Conservation (phyloP, 768 basidiomycete species). For the Lentinula sp. region DNA sequence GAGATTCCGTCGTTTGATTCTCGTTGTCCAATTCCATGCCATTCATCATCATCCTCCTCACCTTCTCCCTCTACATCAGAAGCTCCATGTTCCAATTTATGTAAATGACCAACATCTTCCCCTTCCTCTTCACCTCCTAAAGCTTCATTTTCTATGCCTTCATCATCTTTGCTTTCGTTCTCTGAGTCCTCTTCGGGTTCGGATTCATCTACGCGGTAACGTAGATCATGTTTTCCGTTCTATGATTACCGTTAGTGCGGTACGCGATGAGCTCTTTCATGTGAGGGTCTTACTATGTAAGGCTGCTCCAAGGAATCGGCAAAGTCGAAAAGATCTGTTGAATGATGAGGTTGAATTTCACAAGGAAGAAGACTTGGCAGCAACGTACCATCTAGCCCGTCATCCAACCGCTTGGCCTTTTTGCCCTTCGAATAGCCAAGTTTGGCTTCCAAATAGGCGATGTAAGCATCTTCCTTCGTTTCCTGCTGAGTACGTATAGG, state of each 20-base stretch:
- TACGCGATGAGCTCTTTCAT: background rate
- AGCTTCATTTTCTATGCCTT: constrained; percentile 13
- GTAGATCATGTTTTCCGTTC: background rate
- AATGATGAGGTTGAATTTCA: background rate
- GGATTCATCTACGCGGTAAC: background rate
- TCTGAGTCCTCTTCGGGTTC: background rate
- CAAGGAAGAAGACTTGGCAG: background rate
- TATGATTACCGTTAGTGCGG: background rate
- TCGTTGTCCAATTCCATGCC: constrained; percentile 26
- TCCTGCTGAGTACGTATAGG: constrained; percentile 33
- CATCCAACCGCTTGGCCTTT: constrained; percentile 48
- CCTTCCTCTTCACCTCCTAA: constrained; percentile 15
- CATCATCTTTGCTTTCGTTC: constrained; percentile 8
- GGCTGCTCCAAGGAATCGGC: constrained; percentile 28
- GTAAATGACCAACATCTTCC: too few species aligned
- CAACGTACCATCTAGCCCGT: constrained; percentile 77
- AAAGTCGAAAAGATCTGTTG: constrained; percentile 50
- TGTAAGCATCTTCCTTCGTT: constrained; percentile 78
- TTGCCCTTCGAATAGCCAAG: constrained; percentile 52
- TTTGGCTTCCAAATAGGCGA: constrained; percentile 75
- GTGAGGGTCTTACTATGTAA: background rate
- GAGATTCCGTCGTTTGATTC: constrained; percentile 10
- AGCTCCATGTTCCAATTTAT: constrained; percentile 15
- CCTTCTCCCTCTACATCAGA: constrained; percentile 20
- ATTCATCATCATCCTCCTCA: constrained; percentile 32